A percentile compares a stretch with the other conserved stretches of the same genome.
These are phyloP conservation scores for Rhodomyrtus tomentosa DNA, from an alignment of 345 rosid genomes.

Conservation along the genomic window DNA sequence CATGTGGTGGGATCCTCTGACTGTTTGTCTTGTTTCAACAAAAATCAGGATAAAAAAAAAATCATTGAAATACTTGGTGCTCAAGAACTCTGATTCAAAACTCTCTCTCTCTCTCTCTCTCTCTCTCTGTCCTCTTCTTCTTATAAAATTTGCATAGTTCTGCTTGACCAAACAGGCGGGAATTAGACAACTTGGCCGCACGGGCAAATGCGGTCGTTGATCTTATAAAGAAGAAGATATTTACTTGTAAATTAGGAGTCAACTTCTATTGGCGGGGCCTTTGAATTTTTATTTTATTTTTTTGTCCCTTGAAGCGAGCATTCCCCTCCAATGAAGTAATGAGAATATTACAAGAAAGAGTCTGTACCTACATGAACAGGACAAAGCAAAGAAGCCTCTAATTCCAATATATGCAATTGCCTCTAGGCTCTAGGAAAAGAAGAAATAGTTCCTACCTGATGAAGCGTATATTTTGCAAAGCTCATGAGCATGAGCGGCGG, in stretches of 20 bases:
- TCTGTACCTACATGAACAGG: not conserved
- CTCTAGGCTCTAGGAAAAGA: not conserved
- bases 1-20: not conserved
- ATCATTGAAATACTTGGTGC: not conserved
- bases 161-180: not conserved
- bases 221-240: not conserved
- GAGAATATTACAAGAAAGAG: not conserved
- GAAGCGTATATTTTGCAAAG: not conserved
- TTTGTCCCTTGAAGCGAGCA: no score
- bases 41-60: not conserved
- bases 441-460: not conserved
- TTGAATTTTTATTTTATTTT: no score
- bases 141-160: no score
- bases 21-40: not conserved
- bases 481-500: not conserved
- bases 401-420: no score
- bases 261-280: conserved; percentile 4
- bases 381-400: not conserved
- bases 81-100: not conserved
- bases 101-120: no score
- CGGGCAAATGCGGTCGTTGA: not conserved
- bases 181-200: not conserved
- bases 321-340: not conserved
- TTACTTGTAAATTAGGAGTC: conserved; percentile 6
- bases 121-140: no score